Evolutionary conservation across 1,284 basidiomycete genomes (phyloP), one percentile per base, ranked within the genome.

Genomic region (Puccinia sorghi): DNA sequence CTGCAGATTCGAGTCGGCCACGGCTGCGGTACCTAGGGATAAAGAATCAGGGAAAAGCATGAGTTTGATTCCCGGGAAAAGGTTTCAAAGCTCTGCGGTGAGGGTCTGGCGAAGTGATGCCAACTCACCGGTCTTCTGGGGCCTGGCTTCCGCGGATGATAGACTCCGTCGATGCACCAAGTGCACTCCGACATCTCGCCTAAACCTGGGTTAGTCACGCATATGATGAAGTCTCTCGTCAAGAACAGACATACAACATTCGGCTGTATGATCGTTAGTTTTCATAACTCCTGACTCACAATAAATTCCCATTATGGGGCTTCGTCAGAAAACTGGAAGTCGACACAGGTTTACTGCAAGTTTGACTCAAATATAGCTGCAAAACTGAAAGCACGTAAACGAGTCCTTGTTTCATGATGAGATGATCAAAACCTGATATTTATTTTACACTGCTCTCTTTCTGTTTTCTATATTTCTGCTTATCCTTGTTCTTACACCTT

Each of bases 371-470:
- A 32, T 32, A 32, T 39, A 61, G 15, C 27, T 39, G 59, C 15
- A 67, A 43, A 46, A n/a, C n/a, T 48, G 46, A 67, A 46, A 67
- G 13, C 22, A 27, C 27, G 22, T 67, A 67, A 48, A 67, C 12
- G 11, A 48, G 22, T 22, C 8, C 25, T 50, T 48, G 41, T 25
- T 32, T 67, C 64, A 67, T 67, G 41, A 25, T 48, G 43, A 50
- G 7, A 5, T 13, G 32, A 66, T 13, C 22, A 27, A 25, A 27
- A 25, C 15, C 3, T 11, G 39, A 27, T 43, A 25, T 25, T 25
- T 25, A 25, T 67, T 46, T 22, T 48, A 48, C 22, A 3, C 20
- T 48, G 12, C 46, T 67, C 48, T 39, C 32, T 32, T 32, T 32
- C 32, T 32, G 32, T 32, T 32, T 32, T 32, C 32, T 32, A 32